Base-by-base conservation (phyloP, 768 basidiomycete genomes). In the Amylocystis lapponica region DNA sequence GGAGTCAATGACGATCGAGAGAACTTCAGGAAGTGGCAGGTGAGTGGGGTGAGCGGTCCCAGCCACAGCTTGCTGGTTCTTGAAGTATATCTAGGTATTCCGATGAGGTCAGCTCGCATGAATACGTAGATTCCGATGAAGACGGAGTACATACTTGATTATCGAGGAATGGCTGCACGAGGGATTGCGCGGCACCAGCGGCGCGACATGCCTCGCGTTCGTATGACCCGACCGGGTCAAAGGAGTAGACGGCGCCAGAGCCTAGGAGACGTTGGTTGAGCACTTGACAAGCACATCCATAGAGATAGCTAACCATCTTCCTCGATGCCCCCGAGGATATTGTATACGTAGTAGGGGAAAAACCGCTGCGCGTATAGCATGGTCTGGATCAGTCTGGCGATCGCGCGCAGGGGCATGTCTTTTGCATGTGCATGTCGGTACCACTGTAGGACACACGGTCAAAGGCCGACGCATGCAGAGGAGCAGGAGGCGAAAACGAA, bases 281-380 rank as follows among this genome's bases (percentile, higher is more conserved):
- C n/a, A n/a, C n/a, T n/a, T n/a, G n/a, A n/a, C n/a, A n/a, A n/a
- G n/a, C n/a, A n/a, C n/a, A n/a, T n/a, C n/a, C n/a, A n/a, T 30
- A 33, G n/a, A 26, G 23, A 37, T 22, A 13, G 74, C 86, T 53
- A 57, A 93, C 93, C 93, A 61, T 96, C 93, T 59, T 93, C 93
- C 63, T 97, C 93, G 49, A 96, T 90, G 33, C 93, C 93, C 39
- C 91, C 90, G 26, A 97, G 81, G 59, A 97, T 92, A 65, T 94
- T 94, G 73, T 90, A 94, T 25, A 95, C 86, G 65, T 95, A 99
- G 75, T 87, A 98, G 1, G 96, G 96, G 80, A 99, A 99, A 73
- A 96, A 95, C 40, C 95, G 83, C 50, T 86, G 85, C 30, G 77
- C 86, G 63, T 99, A 99, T 21, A 99, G 77, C 90, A 98, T 95